Evolutionary conservation across 1,284 basidiomycete genomes (phyloP).

Genomic region (Rhodotorula sp.): DNA sequence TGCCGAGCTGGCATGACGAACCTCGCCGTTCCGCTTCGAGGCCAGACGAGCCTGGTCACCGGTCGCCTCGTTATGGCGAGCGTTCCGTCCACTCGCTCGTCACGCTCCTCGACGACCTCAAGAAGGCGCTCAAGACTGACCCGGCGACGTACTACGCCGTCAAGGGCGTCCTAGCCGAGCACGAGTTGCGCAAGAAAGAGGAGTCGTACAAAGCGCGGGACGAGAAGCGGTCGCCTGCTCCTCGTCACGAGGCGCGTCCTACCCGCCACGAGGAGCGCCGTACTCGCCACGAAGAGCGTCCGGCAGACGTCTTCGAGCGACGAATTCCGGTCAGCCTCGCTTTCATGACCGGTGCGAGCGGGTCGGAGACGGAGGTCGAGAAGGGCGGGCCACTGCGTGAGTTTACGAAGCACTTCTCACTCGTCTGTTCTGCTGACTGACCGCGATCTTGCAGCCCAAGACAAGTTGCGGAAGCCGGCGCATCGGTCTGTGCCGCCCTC

Average conservation of each 20-base stretch:
- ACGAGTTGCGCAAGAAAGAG: neutral
- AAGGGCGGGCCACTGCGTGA: neutral
- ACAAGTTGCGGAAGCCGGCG: neutral
- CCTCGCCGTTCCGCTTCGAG: neutral
- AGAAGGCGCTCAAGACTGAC: slow-evolving; percentile 4
- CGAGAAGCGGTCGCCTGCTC: neutral
- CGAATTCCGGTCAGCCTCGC: neutral
- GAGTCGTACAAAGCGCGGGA: neutral
- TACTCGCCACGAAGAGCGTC: neutral
- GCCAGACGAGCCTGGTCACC: neutral
- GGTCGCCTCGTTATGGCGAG: too few relatives aligned
- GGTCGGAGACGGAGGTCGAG: slow-evolving; percentile 5
- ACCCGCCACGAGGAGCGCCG: too few relatives aligned
- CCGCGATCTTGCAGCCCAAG: neutral
- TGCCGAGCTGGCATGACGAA: too few relatives aligned
- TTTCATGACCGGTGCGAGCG: neutral
- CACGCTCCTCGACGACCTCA: slow-evolving; percentile 9
- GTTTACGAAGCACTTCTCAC: too few relatives aligned
- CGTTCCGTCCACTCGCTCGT: neutral
- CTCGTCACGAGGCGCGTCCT: too few relatives aligned
- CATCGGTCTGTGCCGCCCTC: neutral
- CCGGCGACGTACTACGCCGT: slow-evolving; percentile 19
- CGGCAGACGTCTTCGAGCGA: neutral
- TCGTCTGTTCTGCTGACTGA: neutral
- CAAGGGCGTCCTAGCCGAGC: slow-evolving; percentile 17